Conservation (phyloP, 2,329 filamentous ascomycete species). For the Cercospora beticola region DNA sequence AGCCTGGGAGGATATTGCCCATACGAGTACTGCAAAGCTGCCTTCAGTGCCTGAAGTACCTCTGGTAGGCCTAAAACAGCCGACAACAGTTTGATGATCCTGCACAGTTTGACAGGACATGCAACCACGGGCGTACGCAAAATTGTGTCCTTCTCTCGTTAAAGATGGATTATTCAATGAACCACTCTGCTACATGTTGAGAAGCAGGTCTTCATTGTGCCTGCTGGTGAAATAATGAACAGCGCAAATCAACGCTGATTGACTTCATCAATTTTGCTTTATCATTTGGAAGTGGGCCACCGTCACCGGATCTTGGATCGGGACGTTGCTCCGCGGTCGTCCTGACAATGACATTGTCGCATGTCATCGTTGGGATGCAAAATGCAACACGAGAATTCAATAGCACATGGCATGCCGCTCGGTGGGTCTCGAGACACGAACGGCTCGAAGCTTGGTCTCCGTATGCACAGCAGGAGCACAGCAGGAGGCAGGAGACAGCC, state of each 20-base stretch:
- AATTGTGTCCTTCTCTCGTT: neutral
- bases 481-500: neutral
- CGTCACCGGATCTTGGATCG: neutral
- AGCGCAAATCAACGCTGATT: neutral
- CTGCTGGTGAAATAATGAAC: neutral
- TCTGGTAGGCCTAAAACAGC: neutral
- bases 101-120: neutral
- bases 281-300: neutral
- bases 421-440: neutral
- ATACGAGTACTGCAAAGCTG: neutral
- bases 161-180: neutral
- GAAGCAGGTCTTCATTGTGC: neutral
- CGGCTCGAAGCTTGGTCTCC: neutral
- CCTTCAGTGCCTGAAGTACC: neutral
- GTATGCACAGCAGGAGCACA: neutral
- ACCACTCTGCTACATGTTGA: neutral
- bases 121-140: neutral
- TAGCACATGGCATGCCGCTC: neutral
- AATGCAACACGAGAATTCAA: neutral
- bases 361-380: neutral
- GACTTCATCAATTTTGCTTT: neutral
- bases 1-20: neutral
- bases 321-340: neutral
- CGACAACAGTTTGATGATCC: neutral
- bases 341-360: neutral